A percentile compares a stretch with the other conserved stretches of the same genome.
These are phyloP conservation scores for Sphaerulina vaccinii DNA, from an alignment of 2,329 filamentous ascomycete genomes.

Conservation along the genomic window DNA sequence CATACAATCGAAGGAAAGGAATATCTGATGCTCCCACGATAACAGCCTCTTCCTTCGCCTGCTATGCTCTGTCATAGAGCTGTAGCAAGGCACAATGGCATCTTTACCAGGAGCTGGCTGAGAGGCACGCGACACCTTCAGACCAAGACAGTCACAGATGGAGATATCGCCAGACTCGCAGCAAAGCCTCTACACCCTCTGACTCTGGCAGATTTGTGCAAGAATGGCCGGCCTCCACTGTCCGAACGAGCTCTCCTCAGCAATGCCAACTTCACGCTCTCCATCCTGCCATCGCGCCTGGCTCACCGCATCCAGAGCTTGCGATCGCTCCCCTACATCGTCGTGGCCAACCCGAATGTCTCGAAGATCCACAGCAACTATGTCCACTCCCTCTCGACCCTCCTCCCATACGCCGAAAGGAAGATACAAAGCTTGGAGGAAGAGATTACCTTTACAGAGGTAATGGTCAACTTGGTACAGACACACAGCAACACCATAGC, in stretches of 20 bases:
- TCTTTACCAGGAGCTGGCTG: conserved; percentile 2
- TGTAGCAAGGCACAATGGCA: conserved; percentile 28
- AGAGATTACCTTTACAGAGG: conserved; percentile 86
- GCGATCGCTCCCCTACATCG: conserved; percentile 92
- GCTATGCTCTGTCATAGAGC: conserved; percentile 33
- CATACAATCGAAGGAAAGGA: too few species aligned
- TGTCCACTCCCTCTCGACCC: conserved; percentile 83
- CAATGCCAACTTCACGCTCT: conserved; percentile 94
- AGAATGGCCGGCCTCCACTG: conserved; percentile 82
- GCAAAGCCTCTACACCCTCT: conserved; percentile 75
- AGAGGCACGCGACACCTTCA: conserved; percentile 32
- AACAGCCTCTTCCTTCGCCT: conserved; percentile 11
- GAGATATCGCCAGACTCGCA: conserved; percentile 76
- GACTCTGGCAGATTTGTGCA: conserved; percentile 84
- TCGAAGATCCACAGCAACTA: conserved; percentile 96
- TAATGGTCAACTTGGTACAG: conserved; percentile 90
- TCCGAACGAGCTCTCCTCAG: conserved; percentile 75
- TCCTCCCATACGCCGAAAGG: conserved; percentile 77
- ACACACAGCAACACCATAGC: conserved; percentile 95
- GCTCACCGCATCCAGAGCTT: conserved; percentile 92
- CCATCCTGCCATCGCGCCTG: conserved; percentile 84
- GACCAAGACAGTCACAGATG: conserved; percentile 56
- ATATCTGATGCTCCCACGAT: conserved; percentile 18
- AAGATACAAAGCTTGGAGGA: conserved; percentile 76
- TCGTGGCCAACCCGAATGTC: conserved; percentile 96